Evolutionary conservation across 306 rosid species (phyloP), one percentile per base, ranked within the genome.

Genomic region (Abrus pulchellus): DNA sequence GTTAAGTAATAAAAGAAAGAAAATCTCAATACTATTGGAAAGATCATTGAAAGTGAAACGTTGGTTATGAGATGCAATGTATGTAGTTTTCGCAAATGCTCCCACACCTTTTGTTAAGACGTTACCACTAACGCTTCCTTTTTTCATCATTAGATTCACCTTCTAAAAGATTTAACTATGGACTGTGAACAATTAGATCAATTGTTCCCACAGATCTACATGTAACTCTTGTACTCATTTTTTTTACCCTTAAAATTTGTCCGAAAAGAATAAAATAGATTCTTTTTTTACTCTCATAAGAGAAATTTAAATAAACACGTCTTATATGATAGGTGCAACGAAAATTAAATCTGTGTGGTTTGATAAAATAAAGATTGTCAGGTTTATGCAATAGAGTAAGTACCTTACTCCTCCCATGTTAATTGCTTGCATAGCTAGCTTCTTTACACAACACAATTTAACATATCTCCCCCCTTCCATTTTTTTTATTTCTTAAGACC

Each of bases 121-220:
- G 20, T 20, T 27, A n/a, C 29, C 32, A 66, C 57, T 30, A 45
- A 4, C 77, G 6, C 44, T 60, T 75, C 3, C 34, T 48, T 75
- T 74, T 28, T 34, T 45, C 43, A 6, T 34, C 30, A 10, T 32
- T 60, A 44, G 38, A 7, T 48, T 45, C 30, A 57, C 27, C 62
- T 7, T 6, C 60, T 43, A 32, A 4, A 32, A 33, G 9, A 53
- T 81, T 75, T 41, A 75, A 43, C 9, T 30, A 50, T 32, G 43
- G 48, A 32, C 32, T 59, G 27, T 10, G 29, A 67, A 27, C 40
- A 81, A 20, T 7, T 45, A 45, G 6, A 34, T 6, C 12, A n/a
- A 30, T 1, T 4, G 9, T 55, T 84, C 78, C 1, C 52, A 50
- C 10, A n/a, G 90, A 82, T 70, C 86, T 70, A n/a, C 68, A 4